Conservation (phyloP, 257 asterid species). For the Fraxinus pennsylvanica region DNA sequence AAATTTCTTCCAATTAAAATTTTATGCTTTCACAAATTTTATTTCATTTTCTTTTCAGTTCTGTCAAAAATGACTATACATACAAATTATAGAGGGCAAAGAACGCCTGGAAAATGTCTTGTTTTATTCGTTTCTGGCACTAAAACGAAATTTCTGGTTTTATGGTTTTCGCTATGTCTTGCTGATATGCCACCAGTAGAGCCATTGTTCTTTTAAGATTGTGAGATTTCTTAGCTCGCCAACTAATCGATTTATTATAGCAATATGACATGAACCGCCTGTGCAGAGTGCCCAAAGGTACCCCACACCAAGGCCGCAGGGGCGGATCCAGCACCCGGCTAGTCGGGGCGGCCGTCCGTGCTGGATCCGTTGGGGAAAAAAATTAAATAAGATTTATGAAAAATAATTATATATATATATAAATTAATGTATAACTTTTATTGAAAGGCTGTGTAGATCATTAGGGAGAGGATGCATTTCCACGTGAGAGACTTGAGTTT, state of each 20-base stretch:
- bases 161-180: background rate
- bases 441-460: too few species aligned
- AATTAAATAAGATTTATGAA: too few species aligned
- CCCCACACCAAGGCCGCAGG: too few species aligned
- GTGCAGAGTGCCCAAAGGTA: too few species aligned
- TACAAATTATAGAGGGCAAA: background rate
- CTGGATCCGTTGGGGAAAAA: too few species aligned
- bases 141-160: background rate
- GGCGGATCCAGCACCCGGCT: too few species aligned
- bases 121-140: background rate
- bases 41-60: background rate
- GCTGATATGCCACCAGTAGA: conserved; percentile 10
- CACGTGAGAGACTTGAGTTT: too few species aligned
- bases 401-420: too few species aligned
- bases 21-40: background rate
- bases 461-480: too few species aligned
- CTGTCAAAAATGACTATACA: background rate
- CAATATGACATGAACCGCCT: too few species aligned
- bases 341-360: too few species aligned
- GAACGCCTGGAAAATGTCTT: background rate
- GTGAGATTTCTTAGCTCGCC: conserved; percentile 1
- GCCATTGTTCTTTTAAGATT: conserved; percentile 10
- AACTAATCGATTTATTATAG: background rate
- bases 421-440: too few species aligned
- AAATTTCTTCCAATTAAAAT: background rate